Evolutionary conservation across 352 stramenopile genomes (phyloP), one percentile per base, ranked within the genome.

Genomic region (Globisporangium abappressorium): DNA sequence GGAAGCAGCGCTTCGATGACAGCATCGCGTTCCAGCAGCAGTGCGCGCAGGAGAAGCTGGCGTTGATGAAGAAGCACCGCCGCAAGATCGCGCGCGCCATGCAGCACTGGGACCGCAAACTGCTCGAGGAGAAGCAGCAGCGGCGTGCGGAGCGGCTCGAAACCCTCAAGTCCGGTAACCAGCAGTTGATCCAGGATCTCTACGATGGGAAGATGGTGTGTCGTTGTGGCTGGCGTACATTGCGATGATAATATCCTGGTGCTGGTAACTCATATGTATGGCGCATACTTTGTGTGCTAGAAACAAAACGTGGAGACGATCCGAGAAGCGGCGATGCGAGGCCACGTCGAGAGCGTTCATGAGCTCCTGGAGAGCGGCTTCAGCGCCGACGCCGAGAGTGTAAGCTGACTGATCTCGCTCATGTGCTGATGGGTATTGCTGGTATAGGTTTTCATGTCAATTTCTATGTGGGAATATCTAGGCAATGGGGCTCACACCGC

Each of bases 241-340:
- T 41, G 34, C 34, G 9, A 41, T 41, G 34, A 41, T 41, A 41
- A 12, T 41, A 8, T 41, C 34, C 34, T 41, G 34, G 9, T 41
- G 34, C 34, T 14, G 34, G 15, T 7, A 15, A n/a, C 53, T 36
- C 12, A 36, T 55, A 24, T n/a, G 49, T 34, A 46, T 46, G 12
- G 38, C 18, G 41, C 26, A 11, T 57, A 18, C 36, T 7, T 46
- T 51, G 33, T 12, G 9, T 20, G 24, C 15, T 66, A 92, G 84
- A 81, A 81, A 74, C 76, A 89, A 62, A 88, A 88, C 64, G 68
- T 90, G 33, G 80, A 88, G 49, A 86, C 79, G 4, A 91, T 92
- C 51, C 84, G 84, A 1, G 78, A 90, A 65, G 84, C 82, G 28
- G 79, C 82, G 24, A 84, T 92, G 66, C 72, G 78, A 53, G 84